phyloP scores from a whole-genome alignment of 2,329 filamentous ascomycete species.

The Didymella keratinophila region DNA sequence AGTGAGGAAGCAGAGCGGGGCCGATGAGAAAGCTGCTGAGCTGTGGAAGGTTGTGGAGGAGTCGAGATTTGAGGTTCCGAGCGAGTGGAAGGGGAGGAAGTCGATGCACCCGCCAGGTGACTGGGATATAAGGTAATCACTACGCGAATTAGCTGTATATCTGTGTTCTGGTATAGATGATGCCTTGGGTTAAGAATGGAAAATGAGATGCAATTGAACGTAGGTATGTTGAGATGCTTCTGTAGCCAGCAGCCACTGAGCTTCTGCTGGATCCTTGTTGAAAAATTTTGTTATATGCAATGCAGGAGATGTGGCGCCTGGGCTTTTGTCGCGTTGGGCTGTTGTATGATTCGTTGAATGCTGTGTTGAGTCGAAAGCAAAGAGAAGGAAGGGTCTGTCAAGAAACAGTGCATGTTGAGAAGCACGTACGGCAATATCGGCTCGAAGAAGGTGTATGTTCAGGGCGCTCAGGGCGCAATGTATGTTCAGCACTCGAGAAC shows the following conservation, averaged over 20 bases:
- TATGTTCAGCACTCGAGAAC: slow-evolving; percentile 12
- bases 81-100: not conserved
- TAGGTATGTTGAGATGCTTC: slow-evolving; percentile 14
- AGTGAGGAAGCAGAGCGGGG: not conserved
- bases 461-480: slow-evolving; percentile 6
- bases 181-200: no score
- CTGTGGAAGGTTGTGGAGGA: not conserved
- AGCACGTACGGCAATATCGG: slow-evolving; percentile 18
- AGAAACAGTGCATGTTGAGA: slow-evolving; percentile 29
- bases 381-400: slow-evolving; percentile 1
- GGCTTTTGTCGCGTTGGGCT: slow-evolving; percentile 11
- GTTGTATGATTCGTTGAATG: not conserved
- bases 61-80: not conserved
- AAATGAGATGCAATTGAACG: no score
- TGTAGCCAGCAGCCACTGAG: not conserved
- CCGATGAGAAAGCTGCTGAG: not conserved
- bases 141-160: no score
- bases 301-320: not conserved
- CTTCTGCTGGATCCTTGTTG: not conserved
- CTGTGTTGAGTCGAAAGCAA: not conserved
- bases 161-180: no score
- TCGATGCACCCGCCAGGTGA: not conserved
- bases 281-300: not conserved
- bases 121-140: no score
- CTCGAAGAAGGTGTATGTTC: slow-evolving; percentile 13